A percentile compares a stretch with the other conserved stretches of the same genome.
phyloP scores from a whole-genome alignment of 352 stramenopile species.

The Globisporangium radiosum region DNA sequence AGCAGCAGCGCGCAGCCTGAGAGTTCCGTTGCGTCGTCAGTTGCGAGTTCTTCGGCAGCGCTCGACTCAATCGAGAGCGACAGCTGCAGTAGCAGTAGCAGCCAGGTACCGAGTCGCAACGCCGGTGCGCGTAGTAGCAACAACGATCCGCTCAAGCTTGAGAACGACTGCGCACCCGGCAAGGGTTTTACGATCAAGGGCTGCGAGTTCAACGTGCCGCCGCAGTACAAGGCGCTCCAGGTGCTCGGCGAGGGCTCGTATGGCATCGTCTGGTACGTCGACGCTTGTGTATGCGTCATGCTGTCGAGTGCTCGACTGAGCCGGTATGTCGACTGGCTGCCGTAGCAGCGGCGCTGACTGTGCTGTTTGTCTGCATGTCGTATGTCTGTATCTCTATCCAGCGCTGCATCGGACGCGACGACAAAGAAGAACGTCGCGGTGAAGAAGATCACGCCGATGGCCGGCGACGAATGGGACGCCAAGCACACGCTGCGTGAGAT shows the following conservation, averaged over 20 bases:
- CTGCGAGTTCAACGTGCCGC: slow-evolving; percentile 80
- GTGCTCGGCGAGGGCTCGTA: slow-evolving; percentile 90
- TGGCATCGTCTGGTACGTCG: slow-evolving; percentile 82
- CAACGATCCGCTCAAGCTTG: slow-evolving; percentile 16
- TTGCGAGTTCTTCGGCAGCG: slow-evolving; percentile 3
- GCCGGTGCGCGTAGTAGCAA: not conserved
- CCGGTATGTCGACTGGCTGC: too few relatives aligned
- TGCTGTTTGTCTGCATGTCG: not conserved
- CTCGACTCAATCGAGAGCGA: slow-evolving; percentile 1
- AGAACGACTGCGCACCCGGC: slow-evolving; percentile 53
- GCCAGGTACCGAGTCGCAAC: not conserved
- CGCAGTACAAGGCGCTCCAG: slow-evolving; percentile 76
- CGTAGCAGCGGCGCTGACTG: not conserved
- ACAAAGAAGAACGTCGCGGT: slow-evolving; percentile 85
- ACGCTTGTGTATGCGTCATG: too few relatives aligned
- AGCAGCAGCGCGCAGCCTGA: slow-evolving; percentile 17
- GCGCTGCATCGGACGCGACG: slow-evolving; percentile 61
- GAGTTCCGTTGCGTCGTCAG: too few relatives aligned
- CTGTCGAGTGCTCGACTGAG: too few relatives aligned
- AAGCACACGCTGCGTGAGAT: slow-evolving; percentile 91
- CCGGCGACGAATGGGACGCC: slow-evolving; percentile 81
- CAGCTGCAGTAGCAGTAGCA: not conserved
- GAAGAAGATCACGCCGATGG: slow-evolving; percentile 93
- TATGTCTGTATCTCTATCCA: slow-evolving; percentile 11
- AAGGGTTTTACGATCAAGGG: slow-evolving; percentile 76